phyloP scores from a whole-genome alignment of 371 early-diverging fungal species.

The Mucor irregularis region DNA sequence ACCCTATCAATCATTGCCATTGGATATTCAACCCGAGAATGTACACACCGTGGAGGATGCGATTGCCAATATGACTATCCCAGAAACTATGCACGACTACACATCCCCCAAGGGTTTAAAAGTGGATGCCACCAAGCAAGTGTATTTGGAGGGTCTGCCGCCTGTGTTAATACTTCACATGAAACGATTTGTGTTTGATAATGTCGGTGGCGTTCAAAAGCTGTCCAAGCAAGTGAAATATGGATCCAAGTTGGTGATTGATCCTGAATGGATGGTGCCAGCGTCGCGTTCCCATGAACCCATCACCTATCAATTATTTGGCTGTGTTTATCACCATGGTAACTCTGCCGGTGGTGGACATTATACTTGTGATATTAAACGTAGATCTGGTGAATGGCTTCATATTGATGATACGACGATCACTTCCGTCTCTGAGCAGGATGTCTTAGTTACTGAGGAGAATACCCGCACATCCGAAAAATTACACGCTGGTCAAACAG shows the following conservation, averaged over 20 bases:
- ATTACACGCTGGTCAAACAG: conserved; percentile 44
- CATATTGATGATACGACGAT: conserved; percentile 90
- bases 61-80: conserved; percentile 69
- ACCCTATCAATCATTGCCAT: conserved; percentile 85
- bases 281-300: conserved; percentile 37
- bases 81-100: conserved; percentile 73
- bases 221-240: conserved; percentile 83
- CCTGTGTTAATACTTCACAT: conserved; percentile 92
- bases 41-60: conserved; percentile 87
- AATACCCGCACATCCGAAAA: conserved; percentile 46
- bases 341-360: conserved; percentile 89
- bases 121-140: conserved; percentile 87
- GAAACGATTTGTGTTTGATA: conserved; percentile 90
- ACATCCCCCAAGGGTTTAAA: conserved; percentile 47
- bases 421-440: conserved; percentile 59
- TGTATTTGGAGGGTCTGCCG: conserved; percentile 81
- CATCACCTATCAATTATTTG: conserved; percentile 60
- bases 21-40: conserved; percentile 84
- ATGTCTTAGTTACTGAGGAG: conserved; percentile 61
- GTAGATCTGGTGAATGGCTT: conserved; percentile 82
- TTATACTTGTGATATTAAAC: conserved; percentile 92
- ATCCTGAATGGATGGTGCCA: conserved; percentile 69
- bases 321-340: conserved; percentile 94
- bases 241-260: conserved; percentile 64
- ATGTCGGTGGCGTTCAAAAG: conserved; percentile 81